These are phyloP conservation scores for Pseudozyma sp. DNA, from an alignment of 1,284 basidiomycete genomes.

Conservation along the genomic window DNA sequence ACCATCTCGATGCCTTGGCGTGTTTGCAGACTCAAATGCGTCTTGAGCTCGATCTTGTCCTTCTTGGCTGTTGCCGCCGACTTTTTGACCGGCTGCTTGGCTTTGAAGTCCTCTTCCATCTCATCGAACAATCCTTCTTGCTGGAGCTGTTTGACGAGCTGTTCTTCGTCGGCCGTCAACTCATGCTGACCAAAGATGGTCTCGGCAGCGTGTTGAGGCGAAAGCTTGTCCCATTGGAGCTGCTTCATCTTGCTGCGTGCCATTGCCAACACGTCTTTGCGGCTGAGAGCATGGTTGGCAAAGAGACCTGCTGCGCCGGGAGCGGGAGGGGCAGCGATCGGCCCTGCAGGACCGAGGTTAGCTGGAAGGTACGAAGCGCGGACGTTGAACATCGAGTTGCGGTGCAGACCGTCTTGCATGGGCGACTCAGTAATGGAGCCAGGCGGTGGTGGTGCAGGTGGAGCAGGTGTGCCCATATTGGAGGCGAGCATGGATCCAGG, in stretches of 20 bases:
- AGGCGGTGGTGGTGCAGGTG: conserved; percentile 70
- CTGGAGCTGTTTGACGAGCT: conserved; percentile 50
- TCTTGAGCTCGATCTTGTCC: conserved; percentile 69
- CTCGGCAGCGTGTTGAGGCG: conserved; percentile 66
- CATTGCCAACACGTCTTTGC: conserved; percentile 87
- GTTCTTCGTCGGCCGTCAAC: conserved; percentile 50
- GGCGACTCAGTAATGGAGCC: conserved; percentile 43
- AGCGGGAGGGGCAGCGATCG: conserved; percentile 65
- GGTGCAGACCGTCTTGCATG: conserved; percentile 30
- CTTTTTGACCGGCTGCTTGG: conserved; percentile 81
- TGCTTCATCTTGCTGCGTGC: conserved; percentile 96
- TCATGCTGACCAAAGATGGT: conserved; percentile 64
- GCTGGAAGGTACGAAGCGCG: conserved; percentile 55
- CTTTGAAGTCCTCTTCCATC: conserved; percentile 99
- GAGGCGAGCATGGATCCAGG: conserved; percentile 48
- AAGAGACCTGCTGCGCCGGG: conserved; percentile 75
- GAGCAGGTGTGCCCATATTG: conserved; percentile 69
- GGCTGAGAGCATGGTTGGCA: conserved; percentile 46
- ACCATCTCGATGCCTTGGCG: conserved; percentile 62
- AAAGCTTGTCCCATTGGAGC: conserved; percentile 93
- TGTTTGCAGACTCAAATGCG: conserved; percentile 62
- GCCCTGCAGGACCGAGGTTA: conserved; percentile 58
- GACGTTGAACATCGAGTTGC: conserved; percentile 66
- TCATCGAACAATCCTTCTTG: conserved; percentile 84
- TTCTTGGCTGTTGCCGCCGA: conserved; percentile 66